These are phyloP conservation scores for Blastobotrys elegans DNA, from an alignment of 1,139 yeast species.

Conservation along the genomic window DNA sequence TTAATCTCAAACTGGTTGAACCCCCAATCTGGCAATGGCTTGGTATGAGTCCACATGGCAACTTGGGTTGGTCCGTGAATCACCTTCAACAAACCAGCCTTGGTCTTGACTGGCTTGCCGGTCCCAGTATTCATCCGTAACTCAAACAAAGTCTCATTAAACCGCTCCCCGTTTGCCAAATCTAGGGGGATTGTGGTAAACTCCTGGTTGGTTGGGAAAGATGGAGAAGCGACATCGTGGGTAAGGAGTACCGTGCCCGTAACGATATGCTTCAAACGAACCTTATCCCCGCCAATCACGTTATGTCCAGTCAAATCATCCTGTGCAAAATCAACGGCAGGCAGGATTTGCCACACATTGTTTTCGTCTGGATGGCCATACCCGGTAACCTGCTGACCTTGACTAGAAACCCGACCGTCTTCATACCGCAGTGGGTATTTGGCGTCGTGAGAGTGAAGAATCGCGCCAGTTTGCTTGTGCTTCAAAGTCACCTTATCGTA, in stretches of 20 bases:
- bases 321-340: slow-evolving; percentile 45
- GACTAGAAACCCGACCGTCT: slow-evolving; percentile 93
- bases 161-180: slow-evolving; percentile 49
- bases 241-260: slow-evolving; percentile 77
- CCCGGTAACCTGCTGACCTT: slow-evolving; percentile 92
- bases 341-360: slow-evolving; percentile 85
- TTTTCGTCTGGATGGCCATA: slow-evolving; percentile 52
- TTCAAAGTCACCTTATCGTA: slow-evolving; percentile 70
- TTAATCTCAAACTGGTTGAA: slow-evolving; percentile 87
- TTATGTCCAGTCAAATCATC: slow-evolving; percentile 42
- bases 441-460: slow-evolving; percentile 72
- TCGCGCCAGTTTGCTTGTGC: slow-evolving; percentile 70
- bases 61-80: slow-evolving; percentile 84
- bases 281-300: slow-evolving; percentile 55
- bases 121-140: slow-evolving; percentile 58
- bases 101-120: slow-evolving; percentile 57
- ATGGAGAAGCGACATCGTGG: slow-evolving; percentile 98
- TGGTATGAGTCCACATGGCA: slow-evolving; percentile 92
- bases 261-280: slow-evolving; percentile 76
- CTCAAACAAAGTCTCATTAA: slow-evolving; percentile 74
- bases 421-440: slow-evolving; percentile 88
- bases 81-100: slow-evolving; percentile 61
- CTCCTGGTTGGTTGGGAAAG: slow-evolving; percentile 85
- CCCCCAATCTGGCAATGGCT: slow-evolving; percentile 92
- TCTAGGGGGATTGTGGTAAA: slow-evolving; percentile 69